Conservation (phyloP, 2,329 filamentous ascomycete genomes). For the Claviceps paspali region DNA sequence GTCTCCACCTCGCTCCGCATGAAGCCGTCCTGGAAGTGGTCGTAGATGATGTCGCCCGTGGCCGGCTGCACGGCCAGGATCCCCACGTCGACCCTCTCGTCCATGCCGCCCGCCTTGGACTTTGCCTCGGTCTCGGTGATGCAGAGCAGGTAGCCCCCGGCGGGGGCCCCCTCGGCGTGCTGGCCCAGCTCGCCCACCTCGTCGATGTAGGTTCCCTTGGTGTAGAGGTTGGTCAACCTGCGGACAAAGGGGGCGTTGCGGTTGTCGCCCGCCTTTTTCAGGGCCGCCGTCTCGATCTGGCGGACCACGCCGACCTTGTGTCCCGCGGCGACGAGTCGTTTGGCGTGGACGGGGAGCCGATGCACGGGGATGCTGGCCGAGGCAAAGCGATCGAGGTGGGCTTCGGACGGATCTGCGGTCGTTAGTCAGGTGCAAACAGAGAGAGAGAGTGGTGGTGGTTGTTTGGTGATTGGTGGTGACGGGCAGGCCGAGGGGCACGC, state of each 20-base stretch:
- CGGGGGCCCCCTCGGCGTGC: conserved; percentile 28
- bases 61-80: conserved; percentile 89
- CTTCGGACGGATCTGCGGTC: conserved; percentile 60
- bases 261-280: conserved; percentile 93
- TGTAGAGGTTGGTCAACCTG: conserved; percentile 92
- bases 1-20: conserved; percentile 97
- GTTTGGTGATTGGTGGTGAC: too few species aligned
- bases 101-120: conserved; percentile 45
- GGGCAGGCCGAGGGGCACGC: too few species aligned
- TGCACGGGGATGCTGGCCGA: conserved; percentile 93
- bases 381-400: conserved; percentile 81
- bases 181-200: conserved; percentile 69
- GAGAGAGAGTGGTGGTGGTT: too few species aligned
- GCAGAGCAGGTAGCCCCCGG: conserved; percentile 81
- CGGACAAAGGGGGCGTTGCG: conserved; percentile 82
- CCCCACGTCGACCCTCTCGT: conserved; percentile 86
- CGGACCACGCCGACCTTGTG: conserved; percentile 93
- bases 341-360: conserved; percentile 81
- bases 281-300: conserved; percentile 84
- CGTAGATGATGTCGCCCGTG: conserved; percentile 91
- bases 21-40: conserved; percentile 92
- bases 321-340: conserved; percentile 78
- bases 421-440: conserved; percentile 6
- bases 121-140: conserved; percentile 77
- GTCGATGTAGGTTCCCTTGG: conserved; percentile 94